These are phyloP conservation scores for Tanacetum coccineum DNA, from an alignment of 129 eudicot genomes.

Conservation along the genomic window DNA sequence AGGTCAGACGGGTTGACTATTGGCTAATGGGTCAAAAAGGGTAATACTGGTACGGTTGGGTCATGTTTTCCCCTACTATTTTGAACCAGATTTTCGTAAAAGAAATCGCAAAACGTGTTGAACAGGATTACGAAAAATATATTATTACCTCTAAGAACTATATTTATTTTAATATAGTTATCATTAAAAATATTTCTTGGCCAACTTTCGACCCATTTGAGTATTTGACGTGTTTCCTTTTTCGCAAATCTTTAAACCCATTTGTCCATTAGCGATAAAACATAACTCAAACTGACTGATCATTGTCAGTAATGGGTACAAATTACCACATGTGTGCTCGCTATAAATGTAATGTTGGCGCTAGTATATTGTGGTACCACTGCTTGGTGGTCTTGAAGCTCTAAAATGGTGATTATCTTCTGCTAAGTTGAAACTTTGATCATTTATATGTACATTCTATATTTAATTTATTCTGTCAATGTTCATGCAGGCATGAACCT, in stretches of 20 bases:
- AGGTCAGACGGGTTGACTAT: neutral
- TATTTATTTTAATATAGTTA: neutral
- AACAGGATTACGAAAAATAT: neutral
- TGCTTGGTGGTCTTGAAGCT: neutral
- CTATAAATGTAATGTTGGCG: neutral
- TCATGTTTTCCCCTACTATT: neutral
- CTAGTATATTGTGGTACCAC: neutral
- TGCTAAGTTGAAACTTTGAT: neutral
- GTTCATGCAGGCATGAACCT: neutral
- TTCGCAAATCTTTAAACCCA: neutral
- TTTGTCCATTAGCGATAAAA: neutral
- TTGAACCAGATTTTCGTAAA: neutral
- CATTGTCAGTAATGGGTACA: too few species aligned
- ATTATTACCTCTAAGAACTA: too few species aligned
- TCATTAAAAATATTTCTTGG: neutral
- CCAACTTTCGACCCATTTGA: neutral
- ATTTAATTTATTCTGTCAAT: neutral
- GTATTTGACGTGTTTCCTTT: neutral
- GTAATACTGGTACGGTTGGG: neutral
- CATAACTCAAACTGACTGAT: neutral
- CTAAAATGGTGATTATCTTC: neutral
- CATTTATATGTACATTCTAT: neutral
- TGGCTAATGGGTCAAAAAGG: neutral
- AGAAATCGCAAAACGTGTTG: neutral
- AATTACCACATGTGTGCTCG: neutral